These are phyloP conservation scores for Trichosporon faecale DNA, from an alignment of 1,284 basidiomycete genomes.

Conservation along the genomic window DNA sequence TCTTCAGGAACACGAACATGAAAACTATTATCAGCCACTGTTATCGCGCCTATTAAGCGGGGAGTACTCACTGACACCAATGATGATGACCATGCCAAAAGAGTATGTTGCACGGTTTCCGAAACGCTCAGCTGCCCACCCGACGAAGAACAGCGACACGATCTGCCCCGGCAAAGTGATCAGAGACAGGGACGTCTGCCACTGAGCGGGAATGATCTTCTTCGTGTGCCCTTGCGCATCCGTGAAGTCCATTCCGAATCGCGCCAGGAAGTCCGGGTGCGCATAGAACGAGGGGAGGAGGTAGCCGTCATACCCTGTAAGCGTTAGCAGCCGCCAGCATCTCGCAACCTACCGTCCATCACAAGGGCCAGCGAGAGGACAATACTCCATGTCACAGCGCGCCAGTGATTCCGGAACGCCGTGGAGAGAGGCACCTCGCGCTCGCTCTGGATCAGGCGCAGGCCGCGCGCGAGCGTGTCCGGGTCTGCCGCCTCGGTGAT, in stretches of 20 bases:
- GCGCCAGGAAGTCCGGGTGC: not conserved
- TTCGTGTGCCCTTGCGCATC: conserved; percentile 17
- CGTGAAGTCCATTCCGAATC: not conserved
- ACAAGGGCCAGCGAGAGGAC: conserved; percentile 28
- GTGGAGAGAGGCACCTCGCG: conserved; percentile 18
- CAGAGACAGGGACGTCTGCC: conserved; percentile 51
- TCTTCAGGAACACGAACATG: conserved; percentile 47
- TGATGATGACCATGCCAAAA: conserved; percentile 41
- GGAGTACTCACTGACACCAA: conserved; percentile 19
- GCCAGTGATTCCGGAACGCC: conserved; percentile 25
- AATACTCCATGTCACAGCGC: conserved; percentile 24
- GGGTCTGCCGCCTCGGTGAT: conserved; percentile 3
- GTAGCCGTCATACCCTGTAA: not conserved
- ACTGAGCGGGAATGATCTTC: conserved; percentile 38
- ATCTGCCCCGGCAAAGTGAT: conserved; percentile 47
- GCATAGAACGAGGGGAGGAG: not conserved
- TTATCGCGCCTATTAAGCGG: too few species aligned
- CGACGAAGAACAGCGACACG: conserved; percentile 16
- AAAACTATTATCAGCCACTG: conserved; percentile 27
- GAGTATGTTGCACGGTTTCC: conserved; percentile 44
- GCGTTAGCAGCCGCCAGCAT: not conserved
- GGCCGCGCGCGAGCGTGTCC: conserved; percentile 12
- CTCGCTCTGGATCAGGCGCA: conserved; percentile 14
- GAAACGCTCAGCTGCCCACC: conserved; percentile 48
- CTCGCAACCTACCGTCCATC: conserved; percentile 25